phyloP scores from a whole-genome alignment of 2,329 filamentous ascomycete genomes.

The Aspergillus aculeatus region DNA sequence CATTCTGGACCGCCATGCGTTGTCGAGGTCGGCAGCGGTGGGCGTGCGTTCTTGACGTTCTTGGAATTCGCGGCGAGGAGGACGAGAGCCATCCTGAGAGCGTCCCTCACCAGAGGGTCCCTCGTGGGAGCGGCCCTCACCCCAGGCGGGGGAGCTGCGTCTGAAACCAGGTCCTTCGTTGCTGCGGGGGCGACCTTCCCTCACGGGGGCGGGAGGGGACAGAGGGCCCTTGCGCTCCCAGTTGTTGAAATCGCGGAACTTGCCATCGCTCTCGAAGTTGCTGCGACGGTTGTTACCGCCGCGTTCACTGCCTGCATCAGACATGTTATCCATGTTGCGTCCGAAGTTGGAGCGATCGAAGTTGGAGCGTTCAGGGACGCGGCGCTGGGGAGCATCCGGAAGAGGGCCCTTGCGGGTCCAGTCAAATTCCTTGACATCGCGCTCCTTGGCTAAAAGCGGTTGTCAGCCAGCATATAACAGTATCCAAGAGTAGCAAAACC shows the following conservation, averaged over 20 bases:
- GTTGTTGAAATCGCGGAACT: constrained; percentile 75
- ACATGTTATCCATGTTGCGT: constrained; percentile 55
- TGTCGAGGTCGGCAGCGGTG: constrained; percentile 89
- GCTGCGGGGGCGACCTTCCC: constrained; percentile 59
- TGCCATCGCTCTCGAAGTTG: constrained; percentile 70
- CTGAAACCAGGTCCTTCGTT: constrained; percentile 63
- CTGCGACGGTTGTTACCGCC: constrained; percentile 59
- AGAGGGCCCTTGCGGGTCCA: constrained; percentile 94
- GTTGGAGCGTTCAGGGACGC: constrained; percentile 54
- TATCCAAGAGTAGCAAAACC: constrained; percentile 14
- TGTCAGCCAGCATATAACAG: constrained; percentile 34
- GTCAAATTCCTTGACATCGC: constrained; percentile 79
- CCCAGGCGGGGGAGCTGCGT: constrained; percentile 72
- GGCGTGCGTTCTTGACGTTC: constrained; percentile 70
- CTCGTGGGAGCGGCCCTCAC: constrained; percentile 65
- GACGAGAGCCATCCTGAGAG: constrained; percentile 73
- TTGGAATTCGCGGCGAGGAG: constrained; percentile 73
- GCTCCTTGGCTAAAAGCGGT: constrained; percentile 70
- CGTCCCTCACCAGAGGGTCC: constrained; percentile 63
- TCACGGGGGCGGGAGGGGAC: constrained; percentile 61
- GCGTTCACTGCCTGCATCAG: constrained; percentile 62
- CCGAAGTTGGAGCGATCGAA: constrained; percentile 58
- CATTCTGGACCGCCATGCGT: constrained; percentile 90
- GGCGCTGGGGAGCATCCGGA: constrained; percentile 65
- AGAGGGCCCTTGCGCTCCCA: constrained; percentile 96